These are phyloP conservation scores for Neopestalotiopsis clavispora DNA, from an alignment of 2,329 filamentous ascomycete genomes.

Conservation along the genomic window DNA sequence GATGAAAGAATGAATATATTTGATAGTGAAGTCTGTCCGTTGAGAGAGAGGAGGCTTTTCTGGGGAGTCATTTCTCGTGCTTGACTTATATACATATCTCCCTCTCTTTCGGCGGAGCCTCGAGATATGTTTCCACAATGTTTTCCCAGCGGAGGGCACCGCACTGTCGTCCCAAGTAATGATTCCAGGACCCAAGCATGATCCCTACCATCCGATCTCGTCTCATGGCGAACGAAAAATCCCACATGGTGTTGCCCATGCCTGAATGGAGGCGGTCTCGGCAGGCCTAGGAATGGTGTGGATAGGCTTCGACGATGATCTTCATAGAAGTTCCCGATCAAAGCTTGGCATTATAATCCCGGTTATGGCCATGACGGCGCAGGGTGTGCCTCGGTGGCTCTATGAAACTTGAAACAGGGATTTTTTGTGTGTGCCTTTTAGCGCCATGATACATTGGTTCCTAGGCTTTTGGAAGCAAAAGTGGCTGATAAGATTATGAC, in stretches of 20 bases:
- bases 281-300: neutral
- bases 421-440: neutral
- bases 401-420: neutral
- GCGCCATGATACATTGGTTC: neutral
- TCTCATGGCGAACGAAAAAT: neutral
- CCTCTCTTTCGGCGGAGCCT: neutral
- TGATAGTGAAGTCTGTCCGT: neutral
- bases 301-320: neutral
- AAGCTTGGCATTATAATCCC: neutral
- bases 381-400: neutral
- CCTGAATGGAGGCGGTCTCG: neutral
- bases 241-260: neutral
- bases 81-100: neutral
- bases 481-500: neutral
- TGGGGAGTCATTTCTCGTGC: neutral
- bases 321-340: constrained; percentile 2
- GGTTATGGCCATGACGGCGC: neutral
- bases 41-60: neutral
- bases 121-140: neutral
- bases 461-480: neutral
- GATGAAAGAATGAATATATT: neutral
- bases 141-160: neutral
- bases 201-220: neutral
- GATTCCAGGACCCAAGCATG: neutral
- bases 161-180: neutral